These are phyloP conservation scores for Naganishia sp. DNA, from an alignment of 1,284 basidiomycete species.

Conservation along the genomic window DNA sequence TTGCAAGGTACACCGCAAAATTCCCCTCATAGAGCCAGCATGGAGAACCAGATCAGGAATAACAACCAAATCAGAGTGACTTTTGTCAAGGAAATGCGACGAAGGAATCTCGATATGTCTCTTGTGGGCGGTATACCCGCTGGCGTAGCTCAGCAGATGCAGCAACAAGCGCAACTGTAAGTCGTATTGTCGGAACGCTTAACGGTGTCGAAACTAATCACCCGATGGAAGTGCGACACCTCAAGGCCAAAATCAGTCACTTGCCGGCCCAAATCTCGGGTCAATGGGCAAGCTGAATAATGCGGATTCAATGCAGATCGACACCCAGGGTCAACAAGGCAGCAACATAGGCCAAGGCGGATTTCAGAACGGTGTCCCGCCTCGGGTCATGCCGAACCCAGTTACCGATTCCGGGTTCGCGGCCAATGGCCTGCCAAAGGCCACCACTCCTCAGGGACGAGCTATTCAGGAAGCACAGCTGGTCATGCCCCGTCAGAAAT, in stretches of 20 bases:
- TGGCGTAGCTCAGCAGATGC: constrained; percentile 1
- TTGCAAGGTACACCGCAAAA: neutral
- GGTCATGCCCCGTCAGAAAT: constrained; percentile 25
- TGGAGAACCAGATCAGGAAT: constrained; percentile 26
- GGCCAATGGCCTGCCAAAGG: constrained; percentile 19
- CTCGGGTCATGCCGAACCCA: neutral
- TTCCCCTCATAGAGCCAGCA: constrained; percentile 12
- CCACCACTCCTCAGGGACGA: constrained; percentile 11
- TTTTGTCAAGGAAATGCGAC: constrained; percentile 26
- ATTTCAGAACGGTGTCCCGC: constrained; percentile 5
- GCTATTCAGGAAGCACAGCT: constrained; percentile 17
- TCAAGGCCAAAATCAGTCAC: constrained; percentile 18
- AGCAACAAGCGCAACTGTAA: constrained; percentile 20
- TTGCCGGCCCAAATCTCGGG: neutral
- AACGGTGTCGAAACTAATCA: neutral
- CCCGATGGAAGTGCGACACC: neutral
- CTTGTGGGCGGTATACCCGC: constrained; percentile 3
- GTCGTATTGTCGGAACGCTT: neutral
- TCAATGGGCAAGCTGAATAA: neutral
- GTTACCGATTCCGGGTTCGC: constrained; percentile 12
- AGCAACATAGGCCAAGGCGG: neutral
- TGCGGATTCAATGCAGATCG: constrained; percentile 2
- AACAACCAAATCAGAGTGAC: constrained; percentile 23
- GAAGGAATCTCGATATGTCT: constrained; percentile 26
- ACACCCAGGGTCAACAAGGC: constrained; percentile 7